Evolutionary conservation across 2,329 filamentous ascomycete genomes (phyloP).

Genomic region (Pseudopyrenochaeta lycopersici): DNA sequence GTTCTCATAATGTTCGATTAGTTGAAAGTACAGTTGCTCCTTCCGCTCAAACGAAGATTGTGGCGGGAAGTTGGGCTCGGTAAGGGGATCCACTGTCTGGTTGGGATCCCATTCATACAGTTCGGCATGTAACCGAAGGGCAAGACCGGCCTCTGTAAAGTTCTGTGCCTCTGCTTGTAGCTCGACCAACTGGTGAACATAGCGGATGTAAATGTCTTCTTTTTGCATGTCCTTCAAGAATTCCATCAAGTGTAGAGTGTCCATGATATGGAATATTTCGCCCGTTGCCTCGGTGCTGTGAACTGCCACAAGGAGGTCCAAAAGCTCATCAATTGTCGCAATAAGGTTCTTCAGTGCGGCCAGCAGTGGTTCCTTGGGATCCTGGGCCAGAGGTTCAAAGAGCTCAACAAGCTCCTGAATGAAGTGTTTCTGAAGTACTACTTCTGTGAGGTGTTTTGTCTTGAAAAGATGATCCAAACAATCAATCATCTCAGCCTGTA

Average conservation of each 20-base stretch:
- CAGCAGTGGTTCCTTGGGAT: slow-evolving; percentile 77
- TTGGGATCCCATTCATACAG: slow-evolving; percentile 89
- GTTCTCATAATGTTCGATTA: slow-evolving; percentile 94
- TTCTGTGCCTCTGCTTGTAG: slow-evolving; percentile 80
- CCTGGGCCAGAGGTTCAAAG: slow-evolving; percentile 75
- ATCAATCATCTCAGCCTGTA: slow-evolving; percentile 97
- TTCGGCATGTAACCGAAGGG: slow-evolving; percentile 88
- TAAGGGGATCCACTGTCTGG: slow-evolving; percentile 69
- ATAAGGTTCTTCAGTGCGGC: slow-evolving; percentile 80
- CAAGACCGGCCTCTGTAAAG: slow-evolving; percentile 86
- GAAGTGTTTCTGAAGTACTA: slow-evolving; percentile 90
- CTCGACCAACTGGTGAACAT: slow-evolving; percentile 88
- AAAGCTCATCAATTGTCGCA: slow-evolving; percentile 84
- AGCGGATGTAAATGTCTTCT: slow-evolving; percentile 94
- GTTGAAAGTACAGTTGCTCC: slow-evolving; percentile 89
- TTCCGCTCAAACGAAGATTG: slow-evolving; percentile 93
- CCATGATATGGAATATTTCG: slow-evolving; percentile 84
- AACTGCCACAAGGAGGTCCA: slow-evolving; percentile 89
- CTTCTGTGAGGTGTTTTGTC: slow-evolving; percentile 85
- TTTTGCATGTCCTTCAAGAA: slow-evolving; percentile 97
- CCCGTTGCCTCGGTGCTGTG: slow-evolving; percentile 77
- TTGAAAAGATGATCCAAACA: slow-evolving; percentile 92
- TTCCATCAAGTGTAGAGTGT: slow-evolving; percentile 91
- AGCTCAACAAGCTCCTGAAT: slow-evolving; percentile 83
- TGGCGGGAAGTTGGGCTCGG: slow-evolving; percentile 79